Evolutionary conservation across 2,329 filamentous ascomycete species (phyloP), one percentile per base, ranked within the genome.

Genomic region (Cordyceps fumosorosea): DNA sequence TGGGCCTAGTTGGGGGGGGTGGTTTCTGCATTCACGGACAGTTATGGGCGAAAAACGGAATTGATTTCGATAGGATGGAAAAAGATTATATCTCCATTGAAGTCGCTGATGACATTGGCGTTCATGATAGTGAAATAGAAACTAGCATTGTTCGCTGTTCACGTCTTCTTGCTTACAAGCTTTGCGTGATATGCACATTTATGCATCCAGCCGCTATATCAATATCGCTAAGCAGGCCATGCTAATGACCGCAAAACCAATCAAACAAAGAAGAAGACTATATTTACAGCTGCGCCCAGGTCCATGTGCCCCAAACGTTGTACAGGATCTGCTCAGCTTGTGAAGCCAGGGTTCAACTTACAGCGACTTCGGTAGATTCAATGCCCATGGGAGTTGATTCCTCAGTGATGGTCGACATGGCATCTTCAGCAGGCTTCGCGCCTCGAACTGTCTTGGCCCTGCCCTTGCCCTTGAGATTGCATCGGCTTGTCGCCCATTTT

Each of bases 1-100:
- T 61, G 70, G 12, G 76, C 76, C 74, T 75, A 69, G 74, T 65
- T 37, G 34, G 29, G 8, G n/a, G 34, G 74, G 76, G 78, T 77
- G 78, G 77, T 80, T 79, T 77, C 77, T 81, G 80, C 80, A 83
- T 83, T 82, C 78, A 82, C 76, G 81, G 80, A 79, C 72, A 75
- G 73, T 78, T 79, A 76, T 64, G 74, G 81, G 81, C 80, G 80
- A 83, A 83, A 82, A 78, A 37, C 34, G 42, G 80, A 78, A 78
- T 76, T 77, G 79, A 79, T 79, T 80, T 78, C 81, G 76, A 75
- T 80, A 78, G 78, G 77, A 71, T 74, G 74, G 71, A 71, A 72
- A 65, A 53, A 72, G 7, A 37, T 14, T 11, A 71, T 69, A 71
- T 72, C 72, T 75, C 74, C 76, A 75, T 73, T 74, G 74, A 77